Evolutionary conservation across 2,329 filamentous ascomycete genomes (phyloP), one percentile per base, ranked within the genome.

Genomic region (Elsinoe batatas): DNA sequence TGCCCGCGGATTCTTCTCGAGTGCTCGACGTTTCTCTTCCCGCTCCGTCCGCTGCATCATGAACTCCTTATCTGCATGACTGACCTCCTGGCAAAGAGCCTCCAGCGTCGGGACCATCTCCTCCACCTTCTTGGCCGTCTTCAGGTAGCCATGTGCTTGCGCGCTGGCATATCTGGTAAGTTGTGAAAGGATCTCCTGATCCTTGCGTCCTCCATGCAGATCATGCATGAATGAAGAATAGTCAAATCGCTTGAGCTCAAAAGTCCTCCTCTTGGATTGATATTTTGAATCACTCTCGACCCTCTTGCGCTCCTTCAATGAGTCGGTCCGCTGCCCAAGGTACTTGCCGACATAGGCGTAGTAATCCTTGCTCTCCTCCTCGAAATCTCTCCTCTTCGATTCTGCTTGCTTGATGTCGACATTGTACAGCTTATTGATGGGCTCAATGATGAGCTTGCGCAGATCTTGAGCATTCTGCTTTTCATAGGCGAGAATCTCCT

Each of bases 151-250:
- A 64, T 82, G 85, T 13, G 93, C 88, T 67, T 98, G 93, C 2
- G 85, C 83, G 67, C 95, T 90, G 8, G 94, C 94, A 68, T 91
- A 98, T 67, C 86, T 91, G 1, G 93, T 98, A 32, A 98, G 77
- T 67, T 96, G 88, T 1, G 91, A 97, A 30, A 98, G 72, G 3
- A 98, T 88, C 68, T 98, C 93, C 66, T 97, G 93, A 65, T 98
- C 93, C 69, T 97, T 98, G 60, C 93, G 85, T n/a, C 93, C 93
- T 30, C 93, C 93, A 60, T 97, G 93, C n/a, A 98, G 78, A 74
- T 98, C 93, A 65, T 97, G 91, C 88, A 98, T 95, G 67, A 97
- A 98, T 12, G 89, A 95, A 2, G 91, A 97, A 69, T 98, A 98
- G 70, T 98, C 94, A 65, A 98, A 98, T 8, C 94, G 85, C 74